A percentile compares a stretch with the other conserved stretches of the same genome.
Conservation (phyloP, 2,329 filamentous ascomycete species). For the Fusarium goolgardi region DNA sequence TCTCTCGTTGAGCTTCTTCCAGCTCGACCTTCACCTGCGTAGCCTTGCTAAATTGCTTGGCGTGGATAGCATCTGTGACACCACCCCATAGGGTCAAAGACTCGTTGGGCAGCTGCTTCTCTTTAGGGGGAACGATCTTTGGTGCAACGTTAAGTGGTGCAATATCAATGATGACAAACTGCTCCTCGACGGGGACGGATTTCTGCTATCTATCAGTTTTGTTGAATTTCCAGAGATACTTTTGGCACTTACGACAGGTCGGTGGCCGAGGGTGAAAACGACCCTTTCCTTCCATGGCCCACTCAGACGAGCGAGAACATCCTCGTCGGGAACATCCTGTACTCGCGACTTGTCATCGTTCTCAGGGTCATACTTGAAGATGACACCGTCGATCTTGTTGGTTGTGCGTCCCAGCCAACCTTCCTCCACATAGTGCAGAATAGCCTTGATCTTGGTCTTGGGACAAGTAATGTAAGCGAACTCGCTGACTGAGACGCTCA, state of each 20-base stretch:
- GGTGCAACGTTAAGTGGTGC: conserved; percentile 81
- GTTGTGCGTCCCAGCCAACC: conserved; percentile 93
- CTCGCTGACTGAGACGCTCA: conserved; percentile 91
- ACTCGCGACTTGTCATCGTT: conserved; percentile 84
- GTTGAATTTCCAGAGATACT: neutral
- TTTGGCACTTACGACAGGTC: conserved; percentile 67
- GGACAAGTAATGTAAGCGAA: conserved; percentile 88
- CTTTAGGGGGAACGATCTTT: conserved; percentile 81
- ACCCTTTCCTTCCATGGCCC: conserved; percentile 86
- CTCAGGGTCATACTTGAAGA: conserved; percentile 90
- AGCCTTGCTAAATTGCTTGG: conserved; percentile 85
- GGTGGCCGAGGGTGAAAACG: conserved; percentile 69
- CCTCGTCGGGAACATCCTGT: conserved; percentile 86
- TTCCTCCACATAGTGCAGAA: conserved; percentile 92
- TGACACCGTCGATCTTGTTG: conserved; percentile 89
- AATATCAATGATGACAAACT: conserved; percentile 86
- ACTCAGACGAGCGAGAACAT: conserved; percentile 83
- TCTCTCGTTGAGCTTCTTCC: conserved; percentile 88
- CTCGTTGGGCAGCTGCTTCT: conserved; percentile 88
- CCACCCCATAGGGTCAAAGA: conserved; percentile 87
- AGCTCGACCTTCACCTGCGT: conserved; percentile 90
- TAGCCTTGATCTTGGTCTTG: conserved; percentile 91
- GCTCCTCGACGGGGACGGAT: conserved; percentile 65
- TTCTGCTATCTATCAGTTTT: conserved; percentile 47
- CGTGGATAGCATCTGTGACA: conserved; percentile 86